A percentile compares a stretch with the other conserved stretches of the same genome.
These are phyloP conservation scores for Colletotrichum camelliae DNA, from an alignment of 2,329 filamentous ascomycete genomes.

Conservation along the genomic window DNA sequence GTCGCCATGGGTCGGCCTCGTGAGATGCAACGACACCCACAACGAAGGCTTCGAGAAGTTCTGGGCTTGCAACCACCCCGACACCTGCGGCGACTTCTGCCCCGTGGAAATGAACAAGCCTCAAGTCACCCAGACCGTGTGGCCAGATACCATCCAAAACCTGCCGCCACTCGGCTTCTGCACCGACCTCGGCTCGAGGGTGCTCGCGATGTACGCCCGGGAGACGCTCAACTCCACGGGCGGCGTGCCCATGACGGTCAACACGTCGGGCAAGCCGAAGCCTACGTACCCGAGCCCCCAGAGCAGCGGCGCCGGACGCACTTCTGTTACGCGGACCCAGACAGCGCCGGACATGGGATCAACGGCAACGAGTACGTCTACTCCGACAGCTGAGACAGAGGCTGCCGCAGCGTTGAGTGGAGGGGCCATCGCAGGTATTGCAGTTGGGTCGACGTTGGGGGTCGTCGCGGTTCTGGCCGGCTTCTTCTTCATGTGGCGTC, in stretches of 20 bases:
- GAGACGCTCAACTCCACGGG: background rate
- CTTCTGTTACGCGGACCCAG: background rate
- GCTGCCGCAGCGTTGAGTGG: background rate
- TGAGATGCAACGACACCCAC: background rate
- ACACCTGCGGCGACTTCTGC: slow-evolving; percentile 8
- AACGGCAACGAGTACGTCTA: background rate
- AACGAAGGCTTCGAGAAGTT: slow-evolving; percentile 10
- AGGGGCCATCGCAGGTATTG: slow-evolving; percentile 6
- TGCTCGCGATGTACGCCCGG: slow-evolving; percentile 2
- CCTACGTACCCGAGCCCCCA: background rate
- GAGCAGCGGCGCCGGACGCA: background rate
- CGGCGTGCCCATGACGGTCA: background rate
- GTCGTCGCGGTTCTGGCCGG: background rate
- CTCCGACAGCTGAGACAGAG: background rate
- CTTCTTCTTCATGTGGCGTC: background rate
- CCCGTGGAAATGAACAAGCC: background rate
- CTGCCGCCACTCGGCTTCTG: background rate
- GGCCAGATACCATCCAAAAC: background rate
- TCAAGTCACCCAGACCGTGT: background rate
- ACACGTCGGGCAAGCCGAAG: background rate
- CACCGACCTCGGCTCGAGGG: background rate
- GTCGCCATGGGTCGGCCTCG: slow-evolving; percentile 18
- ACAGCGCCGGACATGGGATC: background rate
- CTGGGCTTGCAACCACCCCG: slow-evolving; percentile 16
- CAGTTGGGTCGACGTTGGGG: background rate